Base-by-base conservation (phyloP, 164 flowering plant genomes). In the Magnolia officinalis region DNA sequence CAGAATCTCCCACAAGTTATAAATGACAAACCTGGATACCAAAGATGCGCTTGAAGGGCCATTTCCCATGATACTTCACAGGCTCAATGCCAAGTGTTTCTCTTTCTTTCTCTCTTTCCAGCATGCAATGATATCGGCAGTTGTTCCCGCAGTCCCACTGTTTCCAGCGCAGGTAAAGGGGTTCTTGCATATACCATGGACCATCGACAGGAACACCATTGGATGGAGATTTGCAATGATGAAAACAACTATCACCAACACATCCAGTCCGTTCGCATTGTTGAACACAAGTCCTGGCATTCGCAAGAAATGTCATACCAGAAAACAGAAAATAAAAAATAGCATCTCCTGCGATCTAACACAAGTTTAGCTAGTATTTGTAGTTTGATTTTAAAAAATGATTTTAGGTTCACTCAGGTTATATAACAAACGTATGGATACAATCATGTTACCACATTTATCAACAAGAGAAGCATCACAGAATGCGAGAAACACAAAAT, bases 171-270 rank as follows among this genome's bases (percentile, higher is more conserved):
- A 84, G 77, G 71, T 94, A 94, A 10, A 94, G 88, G 45, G 96
- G 97, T 76, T 94, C 98, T 75, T 95, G 96, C 79, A 89, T 78
- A 82, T 93, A 91, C 98, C 97, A 92, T 9, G 90, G 90, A 64
- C 89, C 88, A 79, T 87, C 90, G 51, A 83, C 75, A 51, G 89
- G 78, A 19, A 79, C 81, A 21, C 89, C 95, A 80, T 90, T 89
- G 69, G 94, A 87, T 13, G 91, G 85, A 51, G 88, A 87, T 74
- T 84, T 86, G 80, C 97, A 95, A 75, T 87, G 88, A 51, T 85
- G 94, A 76, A 95, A 95, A 85, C 97, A 95, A 68, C 70, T 85
- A 18, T 80, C 87, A 72, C 88, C 88, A 16, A 93, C 88, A 71
- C 98, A 93, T 65, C 98, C 98, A 70, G 91, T 90, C 80, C 85